Evolutionary conservation across 2,329 filamentous ascomycete species (phyloP).

Genomic region (Colletotrichum limetticola): DNA sequence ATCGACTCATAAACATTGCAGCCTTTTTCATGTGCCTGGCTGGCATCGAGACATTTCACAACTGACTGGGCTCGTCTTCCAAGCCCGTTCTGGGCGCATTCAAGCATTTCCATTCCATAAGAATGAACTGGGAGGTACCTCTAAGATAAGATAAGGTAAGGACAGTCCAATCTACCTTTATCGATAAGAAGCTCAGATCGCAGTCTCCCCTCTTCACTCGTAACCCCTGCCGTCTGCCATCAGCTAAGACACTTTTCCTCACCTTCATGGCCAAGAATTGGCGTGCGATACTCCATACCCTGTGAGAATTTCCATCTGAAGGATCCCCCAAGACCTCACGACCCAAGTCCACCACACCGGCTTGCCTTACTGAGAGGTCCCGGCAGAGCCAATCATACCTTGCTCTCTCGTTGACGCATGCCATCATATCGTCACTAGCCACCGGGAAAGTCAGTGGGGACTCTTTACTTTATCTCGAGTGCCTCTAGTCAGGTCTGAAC

Average conservation of each 20-base stretch:
- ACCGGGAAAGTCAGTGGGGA: slow-evolving; percentile 11
- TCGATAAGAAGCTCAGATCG: not conserved
- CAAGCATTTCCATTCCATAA: no score
- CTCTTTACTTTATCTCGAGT: not conserved
- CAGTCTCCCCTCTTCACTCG: not conserved
- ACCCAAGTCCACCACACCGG: no score
- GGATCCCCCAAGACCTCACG: no score
- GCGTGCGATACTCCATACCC: not conserved
- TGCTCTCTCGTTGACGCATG: slow-evolving; percentile 18
- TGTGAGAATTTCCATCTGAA: not conserved
- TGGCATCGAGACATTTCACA: not conserved
- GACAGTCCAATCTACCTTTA: not conserved
- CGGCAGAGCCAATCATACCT: not conserved
- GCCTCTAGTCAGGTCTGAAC: no score
- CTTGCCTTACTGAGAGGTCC: not conserved
- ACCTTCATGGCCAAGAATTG: not conserved
- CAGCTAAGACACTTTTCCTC: not conserved
- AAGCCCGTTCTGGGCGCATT: not conserved
- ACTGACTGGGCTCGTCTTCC: not conserved
- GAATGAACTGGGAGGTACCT: not conserved
- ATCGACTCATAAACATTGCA: not conserved
- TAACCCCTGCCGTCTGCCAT: not conserved
- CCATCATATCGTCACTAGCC: slow-evolving; percentile 27
- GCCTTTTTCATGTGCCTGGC: not conserved
- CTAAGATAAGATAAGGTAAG: not conserved